Evolutionary conservation across 208 protist genomes (phyloP).

Genomic region (Leishmania major): DNA sequence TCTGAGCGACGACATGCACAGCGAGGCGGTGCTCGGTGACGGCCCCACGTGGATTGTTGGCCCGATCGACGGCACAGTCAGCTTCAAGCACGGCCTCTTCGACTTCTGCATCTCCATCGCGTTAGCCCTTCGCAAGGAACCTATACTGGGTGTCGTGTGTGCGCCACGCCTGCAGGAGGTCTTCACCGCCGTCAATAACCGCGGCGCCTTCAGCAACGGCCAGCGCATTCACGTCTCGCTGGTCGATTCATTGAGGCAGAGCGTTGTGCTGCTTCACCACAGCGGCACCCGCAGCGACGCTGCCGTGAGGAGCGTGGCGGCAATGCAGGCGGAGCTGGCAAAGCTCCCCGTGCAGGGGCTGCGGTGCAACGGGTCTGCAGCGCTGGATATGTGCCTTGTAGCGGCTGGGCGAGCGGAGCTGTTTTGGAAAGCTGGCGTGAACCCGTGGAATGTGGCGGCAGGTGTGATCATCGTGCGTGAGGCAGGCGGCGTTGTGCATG

Average conservation of each 20-base stretch:
- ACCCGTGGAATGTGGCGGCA: slow-evolving; percentile 82
- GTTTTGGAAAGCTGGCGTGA: slow-evolving; percentile 79
- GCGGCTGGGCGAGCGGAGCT: slow-evolving; percentile 74
- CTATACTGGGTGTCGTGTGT: slow-evolving; percentile 79
- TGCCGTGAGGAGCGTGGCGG: slow-evolving; percentile 55
- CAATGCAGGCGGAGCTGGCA: slow-evolving; percentile 65
- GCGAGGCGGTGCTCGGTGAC: slow-evolving; percentile 38
- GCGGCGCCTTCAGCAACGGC: slow-evolving; percentile 87
- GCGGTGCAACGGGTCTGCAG: slow-evolving; percentile 71
- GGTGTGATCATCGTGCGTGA: slow-evolving; percentile 85
- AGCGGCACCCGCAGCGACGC: slow-evolving; percentile 51
- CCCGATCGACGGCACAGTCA: slow-evolving; percentile 80
- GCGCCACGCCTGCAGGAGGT: slow-evolving; percentile 81
- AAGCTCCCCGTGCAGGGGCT: slow-evolving; percentile 70
- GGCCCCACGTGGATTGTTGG: slow-evolving; percentile 87
- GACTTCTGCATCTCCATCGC: slow-evolving; percentile 90
- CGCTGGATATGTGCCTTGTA: slow-evolving; percentile 90
- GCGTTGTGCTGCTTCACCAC: slow-evolving; percentile 73
- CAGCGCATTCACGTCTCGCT: slow-evolving; percentile 82
- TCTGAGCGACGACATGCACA: slow-evolving; percentile 66
- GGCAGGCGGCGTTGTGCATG: slow-evolving; percentile 88
- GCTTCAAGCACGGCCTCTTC: slow-evolving; percentile 83
- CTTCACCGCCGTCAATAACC: slow-evolving; percentile 73
- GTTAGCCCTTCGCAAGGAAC: slow-evolving; percentile 69
- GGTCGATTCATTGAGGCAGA: slow-evolving; percentile 38